phyloP scores from a whole-genome alignment of 2,329 filamentous ascomycete genomes.

The Aspergillus spinulosporus region DNA sequence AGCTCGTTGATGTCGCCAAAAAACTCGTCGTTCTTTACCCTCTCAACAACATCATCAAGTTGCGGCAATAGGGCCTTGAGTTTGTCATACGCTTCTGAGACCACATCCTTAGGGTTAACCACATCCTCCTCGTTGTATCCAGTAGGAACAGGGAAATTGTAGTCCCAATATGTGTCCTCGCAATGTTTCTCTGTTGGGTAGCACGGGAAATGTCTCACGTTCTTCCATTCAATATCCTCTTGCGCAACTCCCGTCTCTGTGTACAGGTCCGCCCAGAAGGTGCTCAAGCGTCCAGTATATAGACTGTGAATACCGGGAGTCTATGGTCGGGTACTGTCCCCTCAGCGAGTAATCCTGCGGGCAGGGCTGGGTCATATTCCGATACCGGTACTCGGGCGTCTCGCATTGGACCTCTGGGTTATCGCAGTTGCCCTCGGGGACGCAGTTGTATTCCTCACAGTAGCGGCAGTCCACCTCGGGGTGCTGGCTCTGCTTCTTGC shows the following conservation, averaged over 20 bases:
- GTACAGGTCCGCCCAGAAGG: conserved; percentile 8
- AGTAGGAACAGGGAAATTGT: conserved; percentile 3
- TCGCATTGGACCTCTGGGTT: background rate
- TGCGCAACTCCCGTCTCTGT: background rate
- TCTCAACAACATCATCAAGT: background rate
- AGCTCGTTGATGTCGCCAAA: background rate
- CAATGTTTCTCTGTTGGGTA: background rate
- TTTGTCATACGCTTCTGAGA: background rate
- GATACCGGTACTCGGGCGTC: background rate
- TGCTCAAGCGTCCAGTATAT: conserved; percentile 6
- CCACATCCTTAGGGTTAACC: conserved; percentile 3
- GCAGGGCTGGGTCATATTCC: background rate
- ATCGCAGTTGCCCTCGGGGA: background rate
- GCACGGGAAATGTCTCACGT: background rate
- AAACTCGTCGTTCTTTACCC: background rate
- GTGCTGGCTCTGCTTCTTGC: background rate
- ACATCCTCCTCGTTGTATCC: conserved; percentile 3
- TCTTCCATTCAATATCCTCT: background rate
- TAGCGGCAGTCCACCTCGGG: too few relatives aligned
- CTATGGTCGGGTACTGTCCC: background rate
- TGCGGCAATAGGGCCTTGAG: background rate
- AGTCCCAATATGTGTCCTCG: background rate
- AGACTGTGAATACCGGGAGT: background rate
- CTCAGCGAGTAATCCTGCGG: conserved; percentile 1
- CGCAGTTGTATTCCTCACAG: background rate